Evolutionary conservation across 352 stramenopile species (phyloP).

Genomic region (Phytophthora syringae): DNA sequence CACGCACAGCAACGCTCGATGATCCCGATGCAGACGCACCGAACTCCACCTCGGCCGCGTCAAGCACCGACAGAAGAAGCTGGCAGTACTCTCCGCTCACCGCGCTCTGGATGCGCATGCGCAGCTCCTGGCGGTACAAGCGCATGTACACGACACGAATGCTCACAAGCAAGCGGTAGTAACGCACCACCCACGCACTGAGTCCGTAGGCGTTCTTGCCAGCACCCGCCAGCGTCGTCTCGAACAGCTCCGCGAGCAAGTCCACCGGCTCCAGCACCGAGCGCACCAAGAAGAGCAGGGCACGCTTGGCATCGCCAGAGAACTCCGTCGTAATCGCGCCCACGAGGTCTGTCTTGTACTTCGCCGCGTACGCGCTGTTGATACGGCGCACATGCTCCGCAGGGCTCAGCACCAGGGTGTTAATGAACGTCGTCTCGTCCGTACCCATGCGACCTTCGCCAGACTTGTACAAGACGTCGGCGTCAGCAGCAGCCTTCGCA

Average conservation of each 20-base stretch:
- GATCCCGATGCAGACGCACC: constrained; percentile 4
- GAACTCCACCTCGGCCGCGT: constrained; percentile 9
- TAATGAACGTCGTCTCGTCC: too few relatives aligned
- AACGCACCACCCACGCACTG: constrained; percentile 14
- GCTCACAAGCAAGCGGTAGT: constrained; percentile 28
- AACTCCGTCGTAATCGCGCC: constrained; percentile 46
- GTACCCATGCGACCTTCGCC: constrained; percentile 54
- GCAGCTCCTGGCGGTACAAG: constrained; percentile 47
- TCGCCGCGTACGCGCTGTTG: constrained; percentile 35
- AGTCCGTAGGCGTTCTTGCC: constrained; percentile 23
- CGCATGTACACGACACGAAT: constrained; percentile 48
- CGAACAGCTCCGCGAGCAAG: constrained; percentile 38
- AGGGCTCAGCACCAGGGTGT: too few relatives aligned
- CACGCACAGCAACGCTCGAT: not conserved
- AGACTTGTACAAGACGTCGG: constrained; percentile 61
- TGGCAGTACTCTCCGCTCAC: constrained; percentile 20
- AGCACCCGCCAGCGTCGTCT: constrained; percentile 43
- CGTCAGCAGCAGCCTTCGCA: too few relatives aligned
- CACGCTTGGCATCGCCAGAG: constrained; percentile 19
- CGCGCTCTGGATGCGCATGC: not conserved
- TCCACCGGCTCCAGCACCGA: constrained; percentile 33
- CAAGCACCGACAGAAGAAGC: constrained; percentile 6
- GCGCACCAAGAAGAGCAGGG: constrained; percentile 35
- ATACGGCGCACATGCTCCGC: constrained; percentile 37
- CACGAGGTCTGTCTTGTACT: constrained; percentile 35